Conservation (phyloP, 2,329 filamentous ascomycete species). For the Stagonosporopsis cucurbitacearum region DNA sequence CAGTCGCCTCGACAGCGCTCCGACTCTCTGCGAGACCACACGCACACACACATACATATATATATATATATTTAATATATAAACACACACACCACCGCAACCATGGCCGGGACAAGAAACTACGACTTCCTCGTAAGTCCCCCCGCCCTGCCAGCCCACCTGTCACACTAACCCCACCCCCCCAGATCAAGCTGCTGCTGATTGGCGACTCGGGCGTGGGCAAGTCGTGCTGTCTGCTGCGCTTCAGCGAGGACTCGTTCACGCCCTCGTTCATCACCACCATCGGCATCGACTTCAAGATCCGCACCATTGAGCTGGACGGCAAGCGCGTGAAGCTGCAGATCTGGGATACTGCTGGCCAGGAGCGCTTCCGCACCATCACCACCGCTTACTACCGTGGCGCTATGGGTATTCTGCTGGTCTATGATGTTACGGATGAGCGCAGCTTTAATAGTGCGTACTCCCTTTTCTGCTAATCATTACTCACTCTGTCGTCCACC, state of each 20-base stretch:
- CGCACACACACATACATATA: constrained; percentile 8
- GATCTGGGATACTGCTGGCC: constrained; percentile 99
- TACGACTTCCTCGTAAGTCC: constrained; percentile 94
- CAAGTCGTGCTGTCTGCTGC: constrained; percentile 95
- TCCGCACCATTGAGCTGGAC: constrained; percentile 97
- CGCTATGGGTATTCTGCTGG: constrained; percentile 96
- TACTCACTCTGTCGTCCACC: too few relatives aligned
- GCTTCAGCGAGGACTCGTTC: constrained; percentile 97
- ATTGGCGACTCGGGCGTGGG: constrained; percentile 97
- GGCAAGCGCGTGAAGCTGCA: constrained; percentile 98
- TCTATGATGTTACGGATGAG: constrained; percentile 98
- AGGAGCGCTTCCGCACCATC: constrained; percentile 98
- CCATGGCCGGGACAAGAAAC: constrained; percentile 96
- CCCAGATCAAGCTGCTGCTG: constrained; percentile 91
- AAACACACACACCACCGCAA: constrained; percentile 25
- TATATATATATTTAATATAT: too few relatives aligned
- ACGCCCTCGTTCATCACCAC: constrained; percentile 98
- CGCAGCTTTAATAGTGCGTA: constrained; percentile 89
- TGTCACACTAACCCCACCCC: constrained; percentile 19
- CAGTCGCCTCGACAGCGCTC: constrained; percentile 20
- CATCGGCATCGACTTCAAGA: constrained; percentile 99
- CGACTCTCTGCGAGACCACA: constrained; percentile 11
- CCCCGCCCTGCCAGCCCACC: constrained; percentile 18
- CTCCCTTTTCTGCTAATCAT: background rate
- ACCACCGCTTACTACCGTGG: constrained; percentile 98